Evolutionary conservation across 441 rosid species (phyloP).

Genomic region (Sinapis alba): DNA sequence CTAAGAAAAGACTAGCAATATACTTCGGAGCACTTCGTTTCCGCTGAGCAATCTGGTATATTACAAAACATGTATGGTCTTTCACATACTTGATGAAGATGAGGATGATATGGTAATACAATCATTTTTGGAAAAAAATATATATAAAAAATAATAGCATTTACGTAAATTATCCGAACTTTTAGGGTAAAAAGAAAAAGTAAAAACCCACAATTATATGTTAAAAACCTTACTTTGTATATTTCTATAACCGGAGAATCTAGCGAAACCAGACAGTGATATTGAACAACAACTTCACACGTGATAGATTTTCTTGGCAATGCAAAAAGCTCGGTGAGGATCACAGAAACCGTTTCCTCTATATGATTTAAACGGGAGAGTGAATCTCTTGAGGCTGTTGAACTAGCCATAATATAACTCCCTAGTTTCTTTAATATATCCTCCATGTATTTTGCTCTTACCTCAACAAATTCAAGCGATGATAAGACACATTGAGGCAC

Average conservation of each 20-base stretch:
- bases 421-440: neutral
- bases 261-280: neutral
- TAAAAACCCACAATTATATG: slow-evolving; percentile 17
- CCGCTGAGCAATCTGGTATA: too few species aligned
- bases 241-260: slow-evolving; percentile 10
- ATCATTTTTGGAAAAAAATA: too few species aligned
- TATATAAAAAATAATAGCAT: too few species aligned
- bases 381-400: slow-evolving; percentile 10
- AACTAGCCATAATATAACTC: slow-evolving; percentile 5
- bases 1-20: too few species aligned
- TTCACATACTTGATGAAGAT: too few species aligned
- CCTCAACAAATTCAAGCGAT: slow-evolving; percentile 16
- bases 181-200: too few species aligned
- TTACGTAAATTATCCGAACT: too few species aligned
- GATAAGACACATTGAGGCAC: slow-evolving; percentile 11
- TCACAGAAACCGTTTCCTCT: neutral
- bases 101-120: too few species aligned
- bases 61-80: too few species aligned
- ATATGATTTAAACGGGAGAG: slow-evolving; percentile 2
- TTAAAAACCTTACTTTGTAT: neutral
- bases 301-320: slow-evolving; percentile 1
- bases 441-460: neutral
- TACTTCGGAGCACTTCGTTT: too few species aligned
- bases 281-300: neutral
- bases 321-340: neutral